Percentiles rank a stretch among this genome's conserved stretches.
phyloP scores from a whole-genome alignment of 1,139 yeast species.

The Geotrichum phurueaensis region DNA sequence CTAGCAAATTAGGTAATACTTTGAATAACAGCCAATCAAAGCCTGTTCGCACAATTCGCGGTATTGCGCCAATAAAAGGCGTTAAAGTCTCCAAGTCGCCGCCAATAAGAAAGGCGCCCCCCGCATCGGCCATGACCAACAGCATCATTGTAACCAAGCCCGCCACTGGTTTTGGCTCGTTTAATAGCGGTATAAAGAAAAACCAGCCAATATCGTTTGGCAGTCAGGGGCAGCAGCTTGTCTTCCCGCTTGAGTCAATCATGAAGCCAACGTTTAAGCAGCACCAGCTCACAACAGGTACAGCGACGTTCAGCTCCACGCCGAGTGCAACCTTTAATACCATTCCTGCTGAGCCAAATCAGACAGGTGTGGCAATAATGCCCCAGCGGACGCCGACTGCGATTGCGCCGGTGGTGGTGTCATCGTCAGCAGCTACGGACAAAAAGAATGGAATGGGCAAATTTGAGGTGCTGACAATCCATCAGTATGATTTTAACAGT shows the following conservation, averaged over 20 bases:
- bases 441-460: constrained; percentile 16
- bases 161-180: background rate
- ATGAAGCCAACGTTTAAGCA: background rate
- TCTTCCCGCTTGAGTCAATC: constrained; percentile 13
- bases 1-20: background rate
- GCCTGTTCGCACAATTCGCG: background rate
- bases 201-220: constrained; percentile 11
- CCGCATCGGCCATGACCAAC: background rate
- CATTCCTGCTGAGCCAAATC: background rate
- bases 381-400: background rate
- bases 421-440: background rate
- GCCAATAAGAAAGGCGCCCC: background rate
- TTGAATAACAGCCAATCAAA: background rate
- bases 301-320: background rate
- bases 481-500: constrained; percentile 13
- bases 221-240: constrained; percentile 17
- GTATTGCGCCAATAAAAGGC: background rate
- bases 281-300: background rate
- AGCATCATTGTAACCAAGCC: background rate
- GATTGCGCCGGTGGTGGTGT: background rate
- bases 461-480: constrained; percentile 18
- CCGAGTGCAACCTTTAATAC: background rate
- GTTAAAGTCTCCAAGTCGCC: background rate
- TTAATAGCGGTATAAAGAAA: background rate
- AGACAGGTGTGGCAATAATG: background rate